A percentile compares a stretch with the other conserved stretches of the same genome.
Evolutionary conservation across 768 basidiomycete species (phyloP).

Genomic region (Tephrocybe sp.): DNA sequence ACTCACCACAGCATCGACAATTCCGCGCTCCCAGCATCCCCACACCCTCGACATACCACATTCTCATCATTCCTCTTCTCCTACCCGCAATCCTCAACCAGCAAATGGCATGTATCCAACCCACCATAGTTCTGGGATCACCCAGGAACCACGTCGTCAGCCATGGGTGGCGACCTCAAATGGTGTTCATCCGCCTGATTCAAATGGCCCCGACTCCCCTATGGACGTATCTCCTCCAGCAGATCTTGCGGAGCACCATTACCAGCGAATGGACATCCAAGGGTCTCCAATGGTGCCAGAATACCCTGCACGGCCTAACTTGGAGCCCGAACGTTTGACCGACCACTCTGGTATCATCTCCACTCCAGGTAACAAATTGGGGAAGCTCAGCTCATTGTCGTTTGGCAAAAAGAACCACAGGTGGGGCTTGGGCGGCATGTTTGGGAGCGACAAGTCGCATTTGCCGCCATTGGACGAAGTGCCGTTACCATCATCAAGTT

Average conservation of each 20-base stretch:
- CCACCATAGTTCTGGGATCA: slow-evolving; percentile 25
- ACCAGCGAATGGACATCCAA: slow-evolving; percentile 50
- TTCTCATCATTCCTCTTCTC: slow-evolving; percentile 18
- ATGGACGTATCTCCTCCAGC: slow-evolving; percentile 61
- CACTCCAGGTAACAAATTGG: slow-evolving; percentile 47
- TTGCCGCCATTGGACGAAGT: slow-evolving; percentile 76
- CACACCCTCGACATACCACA: slow-evolving; percentile 15
- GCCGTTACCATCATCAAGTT: slow-evolving; percentile 48
- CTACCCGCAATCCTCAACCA: slow-evolving; percentile 37
- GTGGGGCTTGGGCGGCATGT: slow-evolving; percentile 63
- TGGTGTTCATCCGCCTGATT: slow-evolving; percentile 19
- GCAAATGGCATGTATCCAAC: slow-evolving; percentile 16
- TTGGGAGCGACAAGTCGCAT: slow-evolving; percentile 70
- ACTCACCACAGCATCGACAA: slow-evolving; percentile 29
- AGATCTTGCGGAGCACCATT: slow-evolving; percentile 43
- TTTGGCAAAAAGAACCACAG: slow-evolving; percentile 69
- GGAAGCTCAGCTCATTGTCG: slow-evolving; percentile 55
- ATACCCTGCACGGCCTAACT: slow-evolving; percentile 41
- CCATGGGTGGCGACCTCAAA: slow-evolving; percentile 18
- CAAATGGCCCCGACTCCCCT: slow-evolving; percentile 43
- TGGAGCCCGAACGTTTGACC: slow-evolving; percentile 37
- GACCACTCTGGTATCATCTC: slow-evolving; percentile 38
- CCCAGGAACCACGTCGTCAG: slow-evolving; percentile 22
- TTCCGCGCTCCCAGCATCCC: slow-evolving; percentile 34
- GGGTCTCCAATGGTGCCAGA: slow-evolving; percentile 53